These are phyloP conservation scores for Canavalia gladiata DNA, from an alignment of 306 rosid species.

Conservation along the genomic window DNA sequence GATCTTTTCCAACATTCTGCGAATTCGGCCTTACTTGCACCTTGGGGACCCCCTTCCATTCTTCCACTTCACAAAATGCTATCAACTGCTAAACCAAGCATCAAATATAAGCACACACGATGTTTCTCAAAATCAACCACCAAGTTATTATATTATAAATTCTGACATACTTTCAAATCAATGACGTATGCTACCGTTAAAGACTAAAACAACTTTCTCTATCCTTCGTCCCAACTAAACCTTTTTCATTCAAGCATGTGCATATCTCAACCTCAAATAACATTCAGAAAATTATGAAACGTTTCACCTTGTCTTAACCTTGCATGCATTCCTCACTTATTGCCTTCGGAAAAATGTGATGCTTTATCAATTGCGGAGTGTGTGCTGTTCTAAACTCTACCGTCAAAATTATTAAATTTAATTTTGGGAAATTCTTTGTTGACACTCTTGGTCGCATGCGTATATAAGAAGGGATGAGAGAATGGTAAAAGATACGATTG, in stretches of 20 bases:
- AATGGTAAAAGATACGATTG: no score
- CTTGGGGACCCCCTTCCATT: conserved; percentile 66
- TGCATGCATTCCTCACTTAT: neutral
- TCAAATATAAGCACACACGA: no score
- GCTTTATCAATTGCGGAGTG: neutral
- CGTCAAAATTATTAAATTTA: neutral
- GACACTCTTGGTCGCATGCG: no score
- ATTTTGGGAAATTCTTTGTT: no score
- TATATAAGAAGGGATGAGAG: no score
- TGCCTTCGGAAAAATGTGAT: neutral
- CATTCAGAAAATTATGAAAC: neutral
- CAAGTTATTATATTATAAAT: neutral
- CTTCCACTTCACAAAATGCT: neutral
- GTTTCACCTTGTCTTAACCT: neutral
- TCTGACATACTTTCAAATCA: no score
- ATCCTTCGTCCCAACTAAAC: no score
- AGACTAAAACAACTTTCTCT: no score
- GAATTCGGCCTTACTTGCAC: conserved; percentile 57
- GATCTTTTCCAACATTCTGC: conserved; percentile 71
- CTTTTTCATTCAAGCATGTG: no score
- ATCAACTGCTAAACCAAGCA: neutral
- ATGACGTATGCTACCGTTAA: no score
- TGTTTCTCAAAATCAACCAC: neutral
- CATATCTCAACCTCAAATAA: no score
- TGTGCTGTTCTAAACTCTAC: neutral